Percentiles rank a stretch among this genome's conserved stretches.
phyloP scores from a whole-genome alignment of 495 filamentous ascomycete species.

The Podospora pseudoanserina region DNA sequence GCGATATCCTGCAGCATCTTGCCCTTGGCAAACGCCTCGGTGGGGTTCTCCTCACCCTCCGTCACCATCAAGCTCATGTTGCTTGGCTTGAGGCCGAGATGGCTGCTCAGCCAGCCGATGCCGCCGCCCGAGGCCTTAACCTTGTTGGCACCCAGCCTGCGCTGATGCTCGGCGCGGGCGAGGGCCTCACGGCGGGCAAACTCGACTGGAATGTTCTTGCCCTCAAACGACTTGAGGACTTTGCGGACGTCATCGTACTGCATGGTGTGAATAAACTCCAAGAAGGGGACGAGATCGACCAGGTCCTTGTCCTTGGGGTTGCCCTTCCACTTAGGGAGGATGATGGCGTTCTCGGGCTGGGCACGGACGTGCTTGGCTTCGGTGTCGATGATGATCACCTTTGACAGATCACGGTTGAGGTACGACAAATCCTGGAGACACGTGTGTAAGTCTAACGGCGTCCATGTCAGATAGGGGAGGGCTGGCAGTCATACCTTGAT shows the following conservation, averaged over 20 bases:
- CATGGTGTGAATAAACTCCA: conserved; percentile 96
- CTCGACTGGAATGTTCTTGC: conserved; percentile 78
- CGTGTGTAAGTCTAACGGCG: conserved; percentile 12
- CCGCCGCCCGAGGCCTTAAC: conserved; percentile 56
- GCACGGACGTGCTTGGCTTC: conserved; percentile 70
- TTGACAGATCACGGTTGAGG: conserved; percentile 90
- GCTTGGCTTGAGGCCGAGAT: conserved; percentile 71
- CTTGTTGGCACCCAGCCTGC: conserved; percentile 67
- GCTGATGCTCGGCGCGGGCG: conserved; percentile 73
- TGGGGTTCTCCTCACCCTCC: conserved; percentile 64
- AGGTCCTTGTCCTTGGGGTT: conserved; percentile 76
- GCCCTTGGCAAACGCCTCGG: conserved; percentile 74
- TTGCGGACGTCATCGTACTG: conserved; percentile 77
- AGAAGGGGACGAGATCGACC: conserved; percentile 85
- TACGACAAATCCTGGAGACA: conserved; percentile 78
- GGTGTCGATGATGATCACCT: conserved; percentile 90
- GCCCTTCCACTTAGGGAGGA: conserved; percentile 86
- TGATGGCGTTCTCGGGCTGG: conserved; percentile 92
- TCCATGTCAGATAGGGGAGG: background rate
- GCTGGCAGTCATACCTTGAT: conserved; percentile 67
- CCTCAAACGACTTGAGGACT: conserved; percentile 83
- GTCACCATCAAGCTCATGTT: conserved; percentile 49
- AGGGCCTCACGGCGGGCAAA: conserved; percentile 85
- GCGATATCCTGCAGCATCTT: conserved; percentile 95
- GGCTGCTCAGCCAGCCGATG: conserved; percentile 59